Conservation (phyloP, 2,329 filamentous ascomycete genomes). For the Chrysoporthe puriensis region DNA sequence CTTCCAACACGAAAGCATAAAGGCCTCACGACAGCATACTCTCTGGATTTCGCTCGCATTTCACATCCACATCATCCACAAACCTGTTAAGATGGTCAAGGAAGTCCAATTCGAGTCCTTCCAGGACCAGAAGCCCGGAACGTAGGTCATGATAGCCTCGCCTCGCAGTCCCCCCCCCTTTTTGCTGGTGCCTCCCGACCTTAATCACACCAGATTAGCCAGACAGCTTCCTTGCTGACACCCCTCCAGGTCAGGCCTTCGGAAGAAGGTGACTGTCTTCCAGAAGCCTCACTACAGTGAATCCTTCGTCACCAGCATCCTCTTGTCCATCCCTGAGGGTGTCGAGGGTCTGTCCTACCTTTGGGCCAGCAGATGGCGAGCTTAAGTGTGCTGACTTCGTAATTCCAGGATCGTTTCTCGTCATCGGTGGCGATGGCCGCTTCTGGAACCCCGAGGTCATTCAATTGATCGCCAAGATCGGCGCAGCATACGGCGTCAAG, state of each 20-base stretch:
- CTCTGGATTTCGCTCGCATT: not conserved
- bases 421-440: slow-evolving; percentile 96
- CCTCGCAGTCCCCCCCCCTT: slow-evolving; percentile 13
- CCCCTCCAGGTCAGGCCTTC: slow-evolving; percentile 80
- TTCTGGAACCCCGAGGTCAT: slow-evolving; percentile 98
- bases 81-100: slow-evolving; percentile 65
- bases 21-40: too few species aligned
- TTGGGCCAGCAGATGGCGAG: not conserved
- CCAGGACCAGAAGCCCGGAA: slow-evolving; percentile 97
- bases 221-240: slow-evolving; percentile 12
- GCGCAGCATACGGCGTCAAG: slow-evolving; percentile 96
- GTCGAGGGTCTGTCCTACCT: slow-evolving; percentile 63
- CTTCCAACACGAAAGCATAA: not conserved
- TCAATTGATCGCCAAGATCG: slow-evolving; percentile 96
- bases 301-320: slow-evolving; percentile 90
- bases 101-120: slow-evolving; percentile 85
- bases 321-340: slow-evolving; percentile 95
- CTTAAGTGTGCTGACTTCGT: slow-evolving; percentile 11
- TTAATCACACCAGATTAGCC: not conserved
- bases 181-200: slow-evolving; percentile 10
- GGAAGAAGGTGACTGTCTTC: slow-evolving; percentile 98
- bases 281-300: slow-evolving; percentile 95
- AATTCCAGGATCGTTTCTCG: slow-evolving; percentile 70
- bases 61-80: slow-evolving; percentile 28
- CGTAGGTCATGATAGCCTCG: slow-evolving; percentile 66